A percentile compares a stretch with the other conserved stretches of the same genome.
phyloP scores from a whole-genome alignment of 768 basidiomycete species.

The Panus rudis region DNA sequence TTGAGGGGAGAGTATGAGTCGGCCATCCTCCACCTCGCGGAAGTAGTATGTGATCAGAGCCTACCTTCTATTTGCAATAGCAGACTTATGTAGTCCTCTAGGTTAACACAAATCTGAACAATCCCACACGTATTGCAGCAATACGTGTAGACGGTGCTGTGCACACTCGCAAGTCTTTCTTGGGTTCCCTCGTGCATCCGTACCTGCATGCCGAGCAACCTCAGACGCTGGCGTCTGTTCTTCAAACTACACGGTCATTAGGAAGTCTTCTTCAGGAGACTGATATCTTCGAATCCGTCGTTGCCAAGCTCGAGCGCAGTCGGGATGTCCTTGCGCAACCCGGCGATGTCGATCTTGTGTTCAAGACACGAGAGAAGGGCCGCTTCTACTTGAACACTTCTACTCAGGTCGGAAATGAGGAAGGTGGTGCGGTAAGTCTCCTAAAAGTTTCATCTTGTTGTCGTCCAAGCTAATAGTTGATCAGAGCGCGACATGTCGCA shows the following conservation, averaged over 20 bases:
- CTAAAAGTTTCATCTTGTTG: not conserved
- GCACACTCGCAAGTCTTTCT: constrained; percentile 72
- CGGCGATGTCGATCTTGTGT: constrained; percentile 73
- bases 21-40: constrained; percentile 50
- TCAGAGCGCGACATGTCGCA: constrained; percentile 70
- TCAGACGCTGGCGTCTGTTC: constrained; percentile 51
- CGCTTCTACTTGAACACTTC: constrained; percentile 73
- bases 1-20: constrained; percentile 76
- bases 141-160: constrained; percentile 78
- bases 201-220: constrained; percentile 29
- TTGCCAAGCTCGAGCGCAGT: constrained; percentile 55
- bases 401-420: constrained; percentile 90
- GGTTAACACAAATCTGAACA: constrained; percentile 62
- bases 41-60: constrained; percentile 42
- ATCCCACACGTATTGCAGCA: constrained; percentile 61
- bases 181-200: constrained; percentile 72
- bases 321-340: constrained; percentile 43
- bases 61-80: not conserved
- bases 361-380: constrained; percentile 70
- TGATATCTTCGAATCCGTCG: constrained; percentile 68
- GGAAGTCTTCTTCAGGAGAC: constrained; percentile 61
- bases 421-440: constrained; percentile 80
- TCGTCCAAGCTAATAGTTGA: constrained; percentile 1
- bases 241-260: constrained; percentile 64
- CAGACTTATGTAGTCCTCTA: constrained; percentile 21